A percentile compares a stretch with the other conserved stretches of the same genome.
Conservation (phyloP, 2,329 filamentous ascomycete species). For the Neoscytalidium dimidiatum region DNA sequence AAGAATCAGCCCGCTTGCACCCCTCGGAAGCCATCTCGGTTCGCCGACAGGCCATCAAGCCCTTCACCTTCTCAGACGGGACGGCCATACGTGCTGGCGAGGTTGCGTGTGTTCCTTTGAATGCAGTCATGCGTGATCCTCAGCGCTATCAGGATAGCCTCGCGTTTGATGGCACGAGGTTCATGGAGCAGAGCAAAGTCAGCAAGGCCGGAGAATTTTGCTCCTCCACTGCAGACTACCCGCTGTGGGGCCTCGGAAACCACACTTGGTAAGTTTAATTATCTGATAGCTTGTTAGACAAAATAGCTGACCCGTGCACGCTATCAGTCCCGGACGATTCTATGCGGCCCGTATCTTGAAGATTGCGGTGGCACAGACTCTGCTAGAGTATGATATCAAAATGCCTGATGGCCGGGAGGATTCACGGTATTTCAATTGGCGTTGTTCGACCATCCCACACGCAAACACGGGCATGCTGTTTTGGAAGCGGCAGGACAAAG, state of each 20-base stretch:
- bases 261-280: slow-evolving; percentile 13
- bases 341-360: slow-evolving; percentile 22
- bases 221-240: background rate
- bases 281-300: background rate
- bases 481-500: background rate
- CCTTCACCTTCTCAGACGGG: background rate
- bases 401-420: background rate
- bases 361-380: slow-evolving; percentile 9
- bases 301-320: background rate
- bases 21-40: slow-evolving; percentile 21
- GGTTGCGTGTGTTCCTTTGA: background rate
- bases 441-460: background rate
- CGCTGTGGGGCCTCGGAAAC: slow-evolving; percentile 20
- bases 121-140: background rate
- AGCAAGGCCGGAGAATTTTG: background rate
- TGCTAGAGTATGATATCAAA: slow-evolving; percentile 20
- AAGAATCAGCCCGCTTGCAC: slow-evolving; percentile 23
- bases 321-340: slow-evolving; percentile 21
- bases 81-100: background rate
- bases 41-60: slow-evolving; percentile 13
- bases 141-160: background rate
- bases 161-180: background rate
- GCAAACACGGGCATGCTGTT: background rate
- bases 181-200: background rate
- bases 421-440: slow-evolving; percentile 8